phyloP scores from a whole-genome alignment of 257 asterid genomes.

The Petunia secreta region DNA sequence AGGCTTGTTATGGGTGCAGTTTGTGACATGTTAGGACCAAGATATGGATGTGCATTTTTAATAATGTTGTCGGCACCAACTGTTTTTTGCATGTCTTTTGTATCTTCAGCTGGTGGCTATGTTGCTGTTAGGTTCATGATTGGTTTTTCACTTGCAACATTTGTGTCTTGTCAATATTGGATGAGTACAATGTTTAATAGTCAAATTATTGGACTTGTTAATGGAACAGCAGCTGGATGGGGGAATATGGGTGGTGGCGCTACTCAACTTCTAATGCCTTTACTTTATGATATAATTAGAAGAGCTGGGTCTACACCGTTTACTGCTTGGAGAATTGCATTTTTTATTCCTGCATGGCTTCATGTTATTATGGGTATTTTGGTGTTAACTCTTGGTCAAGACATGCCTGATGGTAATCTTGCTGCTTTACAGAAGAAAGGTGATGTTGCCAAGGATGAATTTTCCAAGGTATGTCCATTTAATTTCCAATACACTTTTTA shows the following conservation, averaged over 20 bases:
- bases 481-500: no score
- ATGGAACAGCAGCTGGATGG: slow-evolving; percentile 27
- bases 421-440: slow-evolving; percentile 21
- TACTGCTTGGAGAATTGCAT: slow-evolving; percentile 28
- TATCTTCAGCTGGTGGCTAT: slow-evolving; percentile 23
- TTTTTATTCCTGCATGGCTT: slow-evolving; percentile 26
- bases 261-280: slow-evolving; percentile 27
- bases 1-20: slow-evolving; percentile 27
- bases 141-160: slow-evolving; percentile 22
- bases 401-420: slow-evolving; percentile 26
- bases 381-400: slow-evolving; percentile 10
- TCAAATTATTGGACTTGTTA: no score
- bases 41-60: slow-evolving; percentile 30
- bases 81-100: slow-evolving; percentile 24
- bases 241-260: slow-evolving; percentile 29
- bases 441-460: slow-evolving; percentile 9
- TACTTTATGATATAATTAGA: slow-evolving; percentile 21
- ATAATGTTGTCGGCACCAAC: slow-evolving; percentile 26
- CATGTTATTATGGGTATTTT: slow-evolving; percentile 22
- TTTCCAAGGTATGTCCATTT: slow-evolving; percentile 1
- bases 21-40: slow-evolving; percentile 26
- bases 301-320: slow-evolving; percentile 16
- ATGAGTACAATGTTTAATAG: no score
- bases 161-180: not conserved
- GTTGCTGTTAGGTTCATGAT: slow-evolving; percentile 27